Percentiles rank a stretch among this genome's conserved stretches.
Conservation (phyloP, 2,329 filamentous ascomycete genomes). For the Arthrobotrys sinensis region DNA sequence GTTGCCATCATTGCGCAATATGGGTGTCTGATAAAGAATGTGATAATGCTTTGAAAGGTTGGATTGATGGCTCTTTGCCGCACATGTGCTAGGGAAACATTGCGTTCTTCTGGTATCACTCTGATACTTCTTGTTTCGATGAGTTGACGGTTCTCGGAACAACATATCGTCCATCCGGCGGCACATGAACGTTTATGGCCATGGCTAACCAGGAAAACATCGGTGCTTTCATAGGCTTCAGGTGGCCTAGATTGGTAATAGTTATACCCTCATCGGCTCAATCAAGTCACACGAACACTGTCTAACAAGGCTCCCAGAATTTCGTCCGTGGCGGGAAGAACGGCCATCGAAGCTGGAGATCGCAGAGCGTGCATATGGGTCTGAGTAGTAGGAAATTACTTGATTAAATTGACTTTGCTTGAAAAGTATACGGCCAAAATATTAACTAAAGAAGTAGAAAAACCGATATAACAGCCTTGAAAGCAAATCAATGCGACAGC, state of each 20-base stretch:
- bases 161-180: slow-evolving; percentile 3
- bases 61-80: slow-evolving; percentile 10
- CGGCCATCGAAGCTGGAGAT: not conserved
- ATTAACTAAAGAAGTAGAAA: slow-evolving; percentile 26
- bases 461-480: slow-evolving; percentile 1
- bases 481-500: not conserved
- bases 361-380: not conserved
- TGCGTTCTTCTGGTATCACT: slow-evolving; percentile 12
- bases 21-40: slow-evolving; percentile 39
- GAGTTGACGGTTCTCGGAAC: not conserved
- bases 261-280: not conserved
- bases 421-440: slow-evolving; percentile 25
- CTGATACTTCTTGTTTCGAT: slow-evolving; percentile 9
- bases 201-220: not conserved
- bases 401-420: slow-evolving; percentile 25
- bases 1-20: slow-evolving; percentile 60
- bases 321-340: slow-evolving; percentile 4
- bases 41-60: slow-evolving; percentile 16
- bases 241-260: slow-evolving; percentile 16
- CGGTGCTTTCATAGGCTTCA: not conserved
- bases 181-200: slow-evolving; percentile 1
- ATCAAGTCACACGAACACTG: slow-evolving; percentile 1
- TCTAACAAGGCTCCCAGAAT: not conserved
- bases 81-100: slow-evolving; percentile 1
- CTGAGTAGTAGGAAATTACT: slow-evolving; percentile 6